Evolutionary conservation across 2,329 filamentous ascomycete species (phyloP).

Genomic region (Colletotrichum orchidophilum): DNA sequence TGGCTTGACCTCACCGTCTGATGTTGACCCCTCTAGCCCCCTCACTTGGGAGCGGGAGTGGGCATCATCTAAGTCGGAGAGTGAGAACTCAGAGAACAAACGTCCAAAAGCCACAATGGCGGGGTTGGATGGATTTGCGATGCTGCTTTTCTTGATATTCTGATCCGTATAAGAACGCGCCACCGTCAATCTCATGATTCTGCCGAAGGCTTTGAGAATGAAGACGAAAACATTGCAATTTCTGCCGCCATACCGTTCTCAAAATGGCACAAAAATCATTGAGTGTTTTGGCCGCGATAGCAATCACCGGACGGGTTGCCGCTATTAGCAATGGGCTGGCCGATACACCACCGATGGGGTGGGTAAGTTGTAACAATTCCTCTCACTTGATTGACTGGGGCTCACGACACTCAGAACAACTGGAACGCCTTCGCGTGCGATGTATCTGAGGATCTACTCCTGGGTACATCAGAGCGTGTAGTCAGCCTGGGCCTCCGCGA

Average conservation of each 20-base stretch:
- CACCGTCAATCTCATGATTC: not conserved
- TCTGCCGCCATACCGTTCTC: not conserved
- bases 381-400: accelerated
- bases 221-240: not conserved
- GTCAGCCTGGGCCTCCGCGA: conserved; percentile 40
- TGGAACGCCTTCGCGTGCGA: conserved; percentile 31
- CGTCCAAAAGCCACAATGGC: not conserved
- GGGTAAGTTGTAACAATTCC: conserved; percentile 17
- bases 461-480: conserved; percentile 37
- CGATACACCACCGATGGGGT: conserved; percentile 36
- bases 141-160: not conserved
- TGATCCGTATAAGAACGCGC: conserved; percentile 18
- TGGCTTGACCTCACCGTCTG: conserved; percentile 1
- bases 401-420: conserved; percentile 21
- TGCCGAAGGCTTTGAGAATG: not conserved
- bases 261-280: conserved; percentile 22
- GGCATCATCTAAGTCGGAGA: conserved; percentile 6
- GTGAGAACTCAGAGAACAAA: not conserved
- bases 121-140: conserved; percentile 10
- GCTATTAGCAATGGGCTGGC: conserved; percentile 35
- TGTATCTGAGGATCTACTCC: conserved; percentile 33
- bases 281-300: conserved; percentile 14
- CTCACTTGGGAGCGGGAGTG: conserved; percentile 19
- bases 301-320: conserved; percentile 21
- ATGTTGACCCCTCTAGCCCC: conserved; percentile 19